Conservation (phyloP, 1,139 yeast genomes). For the Scheffersomyces lignicola region DNA sequence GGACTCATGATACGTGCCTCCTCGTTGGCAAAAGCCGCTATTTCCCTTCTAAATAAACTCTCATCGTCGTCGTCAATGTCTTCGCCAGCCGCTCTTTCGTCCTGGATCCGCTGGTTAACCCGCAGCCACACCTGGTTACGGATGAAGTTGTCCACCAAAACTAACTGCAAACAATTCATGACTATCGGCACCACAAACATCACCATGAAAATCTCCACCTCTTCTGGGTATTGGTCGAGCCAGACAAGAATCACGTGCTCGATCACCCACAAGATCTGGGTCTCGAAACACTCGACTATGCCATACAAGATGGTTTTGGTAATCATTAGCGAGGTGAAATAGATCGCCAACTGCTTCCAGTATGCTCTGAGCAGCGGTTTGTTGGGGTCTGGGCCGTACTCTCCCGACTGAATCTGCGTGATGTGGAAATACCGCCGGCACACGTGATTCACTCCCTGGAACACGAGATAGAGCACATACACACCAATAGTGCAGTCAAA, state of each 20-base stretch:
- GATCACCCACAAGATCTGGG: conserved; percentile 46
- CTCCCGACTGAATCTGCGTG: conserved; percentile 72
- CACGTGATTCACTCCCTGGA: conserved; percentile 45
- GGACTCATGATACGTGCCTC: conserved; percentile 1
- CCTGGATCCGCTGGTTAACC: conserved; percentile 21
- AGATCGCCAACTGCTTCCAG: conserved; percentile 70
- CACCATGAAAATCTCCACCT: conserved; percentile 80
- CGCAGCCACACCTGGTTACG: conserved; percentile 45
- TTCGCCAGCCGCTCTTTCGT: conserved; percentile 13
- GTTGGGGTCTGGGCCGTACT: conserved; percentile 60
- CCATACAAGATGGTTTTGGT: conserved; percentile 57
- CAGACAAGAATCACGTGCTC: conserved; percentile 58
- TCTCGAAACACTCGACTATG: conserved; percentile 40
- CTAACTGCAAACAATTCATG: conserved; percentile 85
- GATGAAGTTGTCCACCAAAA: conserved; percentile 84
- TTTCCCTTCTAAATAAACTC: conserved; percentile 15
- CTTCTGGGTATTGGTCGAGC: conserved; percentile 74
- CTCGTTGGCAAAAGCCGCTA: conserved; percentile 8
- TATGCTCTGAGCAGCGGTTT: conserved; percentile 70
- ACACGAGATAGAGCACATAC: conserved; percentile 66
- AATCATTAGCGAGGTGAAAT: conserved; percentile 60
- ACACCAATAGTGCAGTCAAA: conserved; percentile 96
- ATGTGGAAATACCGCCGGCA: conserved; percentile 32
- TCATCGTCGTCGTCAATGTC: conserved; percentile 13
- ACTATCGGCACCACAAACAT: conserved; percentile 77